These are phyloP conservation scores for Tricholoma terreum DNA, from an alignment of 768 basidiomycete species.

Conservation along the genomic window DNA sequence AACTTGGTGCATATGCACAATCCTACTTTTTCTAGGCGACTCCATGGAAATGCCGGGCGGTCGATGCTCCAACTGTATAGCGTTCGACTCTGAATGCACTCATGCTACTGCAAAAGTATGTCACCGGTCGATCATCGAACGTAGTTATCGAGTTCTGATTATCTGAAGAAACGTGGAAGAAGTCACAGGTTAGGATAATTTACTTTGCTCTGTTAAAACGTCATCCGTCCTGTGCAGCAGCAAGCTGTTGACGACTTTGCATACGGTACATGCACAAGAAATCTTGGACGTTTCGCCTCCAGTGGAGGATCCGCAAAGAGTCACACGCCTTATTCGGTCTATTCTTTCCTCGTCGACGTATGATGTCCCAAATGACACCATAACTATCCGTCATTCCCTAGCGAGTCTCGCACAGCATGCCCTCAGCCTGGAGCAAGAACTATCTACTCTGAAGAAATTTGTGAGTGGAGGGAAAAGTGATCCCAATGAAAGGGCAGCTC, in stretches of 20 bases:
- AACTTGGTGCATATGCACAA: not conserved
- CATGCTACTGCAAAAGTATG: slow-evolving; percentile 54
- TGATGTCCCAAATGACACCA: slow-evolving; percentile 5
- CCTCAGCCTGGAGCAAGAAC: slow-evolving; percentile 13
- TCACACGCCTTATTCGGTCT: slow-evolving; percentile 10
- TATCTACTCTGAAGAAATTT: slow-evolving; percentile 8
- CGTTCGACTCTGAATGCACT: slow-evolving; percentile 47
- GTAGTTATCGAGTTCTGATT: not conserved
- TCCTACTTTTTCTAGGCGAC: slow-evolving; percentile 39
- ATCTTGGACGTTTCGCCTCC: not conserved
- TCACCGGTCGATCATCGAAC: not conserved
- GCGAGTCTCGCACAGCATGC: slow-evolving; percentile 13
- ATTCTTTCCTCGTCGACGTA: slow-evolving; percentile 8
- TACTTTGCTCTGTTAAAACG: not conserved
- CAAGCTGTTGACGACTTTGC: not conserved
- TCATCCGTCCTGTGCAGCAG: not conserved
- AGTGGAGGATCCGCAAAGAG: not conserved
- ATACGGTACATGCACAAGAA: not conserved
- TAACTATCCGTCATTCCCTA: slow-evolving; percentile 9
- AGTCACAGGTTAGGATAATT: slow-evolving; percentile 48
- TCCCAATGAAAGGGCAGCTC: not conserved
- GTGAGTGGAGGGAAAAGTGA: not conserved
- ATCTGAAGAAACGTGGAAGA: slow-evolving; percentile 51
- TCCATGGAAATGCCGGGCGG: slow-evolving; percentile 57
- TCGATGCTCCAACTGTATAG: slow-evolving; percentile 54